These are phyloP conservation scores for Rhodamnia rubescens DNA, from an alignment of 345 rosid genomes.

Conservation along the genomic window DNA sequence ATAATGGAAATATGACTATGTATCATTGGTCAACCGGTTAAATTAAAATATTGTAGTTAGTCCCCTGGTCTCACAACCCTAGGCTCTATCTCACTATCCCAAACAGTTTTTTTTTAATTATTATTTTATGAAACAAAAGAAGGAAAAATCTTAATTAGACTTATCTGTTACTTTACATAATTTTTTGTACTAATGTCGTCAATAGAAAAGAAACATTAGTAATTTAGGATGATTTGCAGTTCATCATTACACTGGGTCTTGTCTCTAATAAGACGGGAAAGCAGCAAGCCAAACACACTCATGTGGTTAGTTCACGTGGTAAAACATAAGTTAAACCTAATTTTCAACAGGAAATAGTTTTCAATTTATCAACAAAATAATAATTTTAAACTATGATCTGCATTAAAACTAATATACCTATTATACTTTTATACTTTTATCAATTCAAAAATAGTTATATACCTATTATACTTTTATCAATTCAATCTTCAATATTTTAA, in stretches of 20 bases:
- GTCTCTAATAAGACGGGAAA: background rate
- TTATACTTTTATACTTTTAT: too few species aligned
- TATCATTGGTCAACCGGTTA: background rate
- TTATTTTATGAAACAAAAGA: background rate
- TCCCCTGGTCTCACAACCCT: background rate
- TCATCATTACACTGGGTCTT: background rate
- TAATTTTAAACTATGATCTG: background rate
- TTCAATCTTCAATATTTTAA: too few species aligned
- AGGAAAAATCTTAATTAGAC: background rate
- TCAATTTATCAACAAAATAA: background rate
- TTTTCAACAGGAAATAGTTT: background rate
- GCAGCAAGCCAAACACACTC: background rate
- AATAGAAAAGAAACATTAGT: background rate
- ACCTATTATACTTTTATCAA: too few species aligned
- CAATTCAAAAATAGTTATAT: too few species aligned
- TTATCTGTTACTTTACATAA: background rate
- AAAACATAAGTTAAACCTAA: background rate
- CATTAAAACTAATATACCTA: background rate
- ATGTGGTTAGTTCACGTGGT: background rate
- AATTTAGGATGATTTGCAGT: background rate
- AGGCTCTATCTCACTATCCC: background rate
- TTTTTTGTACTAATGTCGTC: background rate
- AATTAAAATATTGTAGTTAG: background rate
- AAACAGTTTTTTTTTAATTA: background rate
- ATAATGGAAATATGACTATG: background rate